Percentiles rank a stretch among this genome's conserved stretches.
phyloP scores from a whole-genome alignment of 805 yeast genomes.

The Candida stauntonica region DNA sequence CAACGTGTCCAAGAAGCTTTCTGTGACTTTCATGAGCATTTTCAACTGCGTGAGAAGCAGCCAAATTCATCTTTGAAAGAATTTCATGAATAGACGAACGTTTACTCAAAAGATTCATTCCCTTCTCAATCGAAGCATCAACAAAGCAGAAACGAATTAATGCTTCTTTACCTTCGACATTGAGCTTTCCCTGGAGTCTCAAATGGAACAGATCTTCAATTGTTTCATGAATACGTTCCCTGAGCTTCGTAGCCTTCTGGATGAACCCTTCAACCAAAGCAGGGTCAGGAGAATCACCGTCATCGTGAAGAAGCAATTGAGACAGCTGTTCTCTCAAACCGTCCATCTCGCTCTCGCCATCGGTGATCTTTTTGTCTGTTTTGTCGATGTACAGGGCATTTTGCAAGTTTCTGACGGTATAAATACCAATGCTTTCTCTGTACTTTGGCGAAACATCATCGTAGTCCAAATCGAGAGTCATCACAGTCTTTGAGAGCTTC shows the following conservation, averaged over 20 bases:
- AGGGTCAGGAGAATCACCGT: constrained; percentile 24
- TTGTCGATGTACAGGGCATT: constrained; percentile 30
- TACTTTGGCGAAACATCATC: constrained; percentile 51
- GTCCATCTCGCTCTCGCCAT: constrained; percentile 38
- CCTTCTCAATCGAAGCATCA: constrained; percentile 66
- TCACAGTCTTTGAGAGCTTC: constrained; percentile 54
- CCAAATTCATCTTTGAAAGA: constrained; percentile 5
- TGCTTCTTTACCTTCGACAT: constrained; percentile 73
- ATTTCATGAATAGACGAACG: constrained; percentile 19
- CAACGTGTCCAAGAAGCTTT: not conserved
- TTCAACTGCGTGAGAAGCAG: not conserved
- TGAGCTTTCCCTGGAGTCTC: constrained; percentile 51
- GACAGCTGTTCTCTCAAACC: constrained; percentile 52
- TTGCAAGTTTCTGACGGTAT: constrained; percentile 81
- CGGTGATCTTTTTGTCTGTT: not conserved
- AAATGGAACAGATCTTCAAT: constrained; percentile 55
- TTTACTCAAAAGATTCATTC: constrained; percentile 31
- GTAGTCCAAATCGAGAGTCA: constrained; percentile 63
- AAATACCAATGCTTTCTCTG: constrained; percentile 65
- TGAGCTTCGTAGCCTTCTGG: constrained; percentile 33
- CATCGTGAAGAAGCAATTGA: constrained; percentile 35
- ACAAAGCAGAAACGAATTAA: constrained; percentile 65
- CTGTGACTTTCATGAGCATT: not conserved
- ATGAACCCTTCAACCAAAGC: constrained; percentile 32
- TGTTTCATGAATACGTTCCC: constrained; percentile 40